Percentiles rank a stretch among this genome's conserved stretches.
phyloP scores from a whole-genome alignment of 2,329 filamentous ascomycete genomes.

The Pseudovirgaria hyperparasitica region DNA sequence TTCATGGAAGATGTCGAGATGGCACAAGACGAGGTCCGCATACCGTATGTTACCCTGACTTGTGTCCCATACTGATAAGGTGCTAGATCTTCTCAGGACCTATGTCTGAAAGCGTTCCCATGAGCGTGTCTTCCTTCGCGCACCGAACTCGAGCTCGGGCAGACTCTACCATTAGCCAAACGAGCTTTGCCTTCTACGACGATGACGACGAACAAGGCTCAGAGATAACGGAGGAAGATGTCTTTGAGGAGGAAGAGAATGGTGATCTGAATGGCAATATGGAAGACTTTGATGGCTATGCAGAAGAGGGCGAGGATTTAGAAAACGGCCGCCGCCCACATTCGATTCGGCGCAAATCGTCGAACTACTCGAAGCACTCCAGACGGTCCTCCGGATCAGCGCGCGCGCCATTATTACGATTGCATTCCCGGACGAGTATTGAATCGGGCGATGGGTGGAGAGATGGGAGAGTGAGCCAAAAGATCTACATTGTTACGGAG shows the following conservation, averaged over 20 bases:
- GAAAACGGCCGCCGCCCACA: slow-evolving; percentile 20
- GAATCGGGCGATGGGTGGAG: slow-evolving; percentile 45
- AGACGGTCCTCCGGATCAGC: slow-evolving; percentile 34
- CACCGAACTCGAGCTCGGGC: slow-evolving; percentile 62
- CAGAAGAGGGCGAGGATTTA: slow-evolving; percentile 39
- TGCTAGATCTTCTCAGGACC: slow-evolving; percentile 71
- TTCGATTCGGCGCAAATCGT: slow-evolving; percentile 44
- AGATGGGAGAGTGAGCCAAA: slow-evolving; percentile 63
- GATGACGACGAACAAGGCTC: slow-evolving; percentile 57
- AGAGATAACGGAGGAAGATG: no score
- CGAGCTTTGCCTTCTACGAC: slow-evolving; percentile 81
- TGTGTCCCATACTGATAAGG: background rate
- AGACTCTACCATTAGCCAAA: slow-evolving; percentile 75
- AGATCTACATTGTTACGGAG: slow-evolving; percentile 85
- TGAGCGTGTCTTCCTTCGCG: slow-evolving; percentile 80
- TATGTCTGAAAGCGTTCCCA: slow-evolving; percentile 90
- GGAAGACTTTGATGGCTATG: slow-evolving; percentile 19
- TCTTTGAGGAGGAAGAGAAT: slow-evolving; percentile 19
- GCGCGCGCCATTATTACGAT: slow-evolving; percentile 52
- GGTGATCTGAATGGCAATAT: slow-evolving; percentile 18
- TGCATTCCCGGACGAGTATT: slow-evolving; percentile 54
- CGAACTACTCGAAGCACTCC: slow-evolving; percentile 43
- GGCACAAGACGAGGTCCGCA: slow-evolving; percentile 78
- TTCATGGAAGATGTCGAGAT: slow-evolving; percentile 96
- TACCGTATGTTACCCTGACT: slow-evolving; percentile 9